Evolutionary conservation across 495 filamentous ascomycete species (phyloP).

Genomic region (Apodospora peruviana): DNA sequence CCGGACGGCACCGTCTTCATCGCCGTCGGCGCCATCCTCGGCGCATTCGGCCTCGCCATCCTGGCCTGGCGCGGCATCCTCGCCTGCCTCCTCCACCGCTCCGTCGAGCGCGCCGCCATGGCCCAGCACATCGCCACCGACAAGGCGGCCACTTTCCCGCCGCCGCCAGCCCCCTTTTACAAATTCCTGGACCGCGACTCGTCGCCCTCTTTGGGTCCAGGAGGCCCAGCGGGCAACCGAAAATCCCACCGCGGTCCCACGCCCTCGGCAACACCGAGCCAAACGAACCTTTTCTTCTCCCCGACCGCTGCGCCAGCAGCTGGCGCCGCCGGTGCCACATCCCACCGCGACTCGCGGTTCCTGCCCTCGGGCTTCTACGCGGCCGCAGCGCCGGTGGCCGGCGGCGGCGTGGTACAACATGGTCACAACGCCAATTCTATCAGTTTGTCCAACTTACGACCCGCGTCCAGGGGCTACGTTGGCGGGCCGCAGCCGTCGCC

Average conservation of each 20-base stretch:
- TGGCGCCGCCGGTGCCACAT: slow-evolving; percentile 30
- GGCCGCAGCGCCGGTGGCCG: slow-evolving; percentile 38
- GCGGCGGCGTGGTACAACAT: slow-evolving; percentile 16
- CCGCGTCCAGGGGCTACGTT: slow-evolving; percentile 37
- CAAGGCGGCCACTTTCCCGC: slow-evolving; percentile 47
- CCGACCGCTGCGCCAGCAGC: slow-evolving; percentile 88
- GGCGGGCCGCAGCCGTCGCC: slow-evolving; percentile 51
- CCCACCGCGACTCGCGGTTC: slow-evolving; percentile 62
- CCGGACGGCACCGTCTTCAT: slow-evolving; percentile 98
- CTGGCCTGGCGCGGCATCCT: slow-evolving; percentile 85
- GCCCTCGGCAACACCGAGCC: slow-evolving; percentile 41
- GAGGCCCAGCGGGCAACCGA: slow-evolving; percentile 27
- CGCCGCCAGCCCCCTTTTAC: slow-evolving; percentile 49
- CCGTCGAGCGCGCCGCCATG: slow-evolving; percentile 72
- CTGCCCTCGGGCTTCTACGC: slow-evolving; percentile 93
- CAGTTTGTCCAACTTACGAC: slow-evolving; percentile 51
- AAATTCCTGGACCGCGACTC: slow-evolving; percentile 53
- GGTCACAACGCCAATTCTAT: slow-evolving; percentile 44
- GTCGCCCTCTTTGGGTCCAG: slow-evolving; percentile 47
- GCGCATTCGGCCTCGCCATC: slow-evolving; percentile 70
- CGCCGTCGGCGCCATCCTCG: slow-evolving; percentile 80
- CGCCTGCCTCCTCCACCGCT: slow-evolving; percentile 88
- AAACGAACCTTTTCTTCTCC: slow-evolving; percentile 80
- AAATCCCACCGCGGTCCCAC: slow-evolving; percentile 36
- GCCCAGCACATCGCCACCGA: slow-evolving; percentile 61